A percentile compares a stretch with the other conserved stretches of the same genome.
Conservation (phyloP, 805 yeast species). For the Tetrapisispora iriomotensis region DNA sequence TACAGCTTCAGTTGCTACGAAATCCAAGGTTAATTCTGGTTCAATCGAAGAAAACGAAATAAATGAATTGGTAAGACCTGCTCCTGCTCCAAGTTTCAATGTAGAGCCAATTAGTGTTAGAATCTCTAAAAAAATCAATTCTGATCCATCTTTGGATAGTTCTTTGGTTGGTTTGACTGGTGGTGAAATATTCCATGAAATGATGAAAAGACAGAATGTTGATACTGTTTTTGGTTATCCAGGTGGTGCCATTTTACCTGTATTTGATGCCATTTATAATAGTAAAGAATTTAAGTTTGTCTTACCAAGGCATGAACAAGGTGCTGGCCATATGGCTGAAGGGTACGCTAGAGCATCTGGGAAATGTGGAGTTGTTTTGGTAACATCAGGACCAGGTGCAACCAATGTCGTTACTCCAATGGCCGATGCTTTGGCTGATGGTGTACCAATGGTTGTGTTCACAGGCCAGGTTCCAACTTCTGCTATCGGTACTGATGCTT, state of each 20-base stretch:
- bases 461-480: constrained; percentile 95
- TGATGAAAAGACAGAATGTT: constrained; percentile 94
- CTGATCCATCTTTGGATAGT: constrained; percentile 46
- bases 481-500: constrained; percentile 96
- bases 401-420: constrained; percentile 97
- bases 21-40: neutral
- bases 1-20: neutral
- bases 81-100: constrained; percentile 31
- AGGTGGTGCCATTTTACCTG: constrained; percentile 98
- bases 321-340: constrained; percentile 99
- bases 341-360: constrained; percentile 95
- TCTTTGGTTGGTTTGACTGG: constrained; percentile 95
- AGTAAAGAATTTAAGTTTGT: constrained; percentile 83
- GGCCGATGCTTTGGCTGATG: constrained; percentile 96
- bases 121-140: constrained; percentile 1
- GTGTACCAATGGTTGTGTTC: constrained; percentile 93
- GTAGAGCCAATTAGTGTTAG: constrained; percentile 12
- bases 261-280: constrained; percentile 92
- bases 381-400: constrained; percentile 99
- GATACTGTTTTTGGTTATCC: constrained; percentile 97
- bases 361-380: constrained; percentile 94
- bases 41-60: neutral
- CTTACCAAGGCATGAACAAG: constrained; percentile 95
- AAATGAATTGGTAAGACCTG: constrained; percentile 17
- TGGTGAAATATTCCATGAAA: constrained; percentile 96